phyloP scores from a whole-genome alignment of 2,329 filamentous ascomycete species.

The Colletotrichum euphorbiae region DNA sequence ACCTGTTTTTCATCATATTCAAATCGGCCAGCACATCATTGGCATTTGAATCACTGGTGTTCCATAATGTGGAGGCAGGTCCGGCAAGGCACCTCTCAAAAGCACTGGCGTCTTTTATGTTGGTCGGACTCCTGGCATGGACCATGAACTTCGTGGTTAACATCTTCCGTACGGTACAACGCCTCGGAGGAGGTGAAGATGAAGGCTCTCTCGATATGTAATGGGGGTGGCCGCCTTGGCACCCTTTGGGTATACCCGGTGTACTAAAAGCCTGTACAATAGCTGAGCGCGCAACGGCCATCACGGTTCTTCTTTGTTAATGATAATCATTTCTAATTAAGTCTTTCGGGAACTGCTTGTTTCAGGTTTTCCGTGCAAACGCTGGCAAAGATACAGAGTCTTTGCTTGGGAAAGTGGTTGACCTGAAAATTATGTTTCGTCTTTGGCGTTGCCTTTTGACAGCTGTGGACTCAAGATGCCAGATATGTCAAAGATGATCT shows the following conservation, averaged over 20 bases:
- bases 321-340: constrained; percentile 3
- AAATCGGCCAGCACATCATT: constrained; percentile 92
- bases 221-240: not conserved
- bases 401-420: no score
- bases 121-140: constrained; percentile 90
- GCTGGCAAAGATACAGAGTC: no score
- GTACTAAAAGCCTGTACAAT: constrained; percentile 38
- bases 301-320: constrained; percentile 23
- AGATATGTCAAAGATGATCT: not conserved
- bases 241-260: constrained; percentile 35
- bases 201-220: constrained; percentile 41
- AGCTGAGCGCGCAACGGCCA: constrained; percentile 14
- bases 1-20: constrained; percentile 97
- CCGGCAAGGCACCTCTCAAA: constrained; percentile 62
- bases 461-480: no score
- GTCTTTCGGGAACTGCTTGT: not conserved
- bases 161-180: constrained; percentile 76
- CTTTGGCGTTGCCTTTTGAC: no score
- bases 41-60: constrained; percentile 86
- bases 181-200: constrained; percentile 67
- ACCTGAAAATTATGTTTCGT: no score
- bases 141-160: constrained; percentile 89
- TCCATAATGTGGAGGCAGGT: constrained; percentile 53
- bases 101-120: constrained; percentile 80
- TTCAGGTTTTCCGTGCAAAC: no score